Evolutionary conservation across 768 basidiomycete species (phyloP), one percentile per base, ranked within the genome.

Genomic region (Chlorophyllum brunneum): DNA sequence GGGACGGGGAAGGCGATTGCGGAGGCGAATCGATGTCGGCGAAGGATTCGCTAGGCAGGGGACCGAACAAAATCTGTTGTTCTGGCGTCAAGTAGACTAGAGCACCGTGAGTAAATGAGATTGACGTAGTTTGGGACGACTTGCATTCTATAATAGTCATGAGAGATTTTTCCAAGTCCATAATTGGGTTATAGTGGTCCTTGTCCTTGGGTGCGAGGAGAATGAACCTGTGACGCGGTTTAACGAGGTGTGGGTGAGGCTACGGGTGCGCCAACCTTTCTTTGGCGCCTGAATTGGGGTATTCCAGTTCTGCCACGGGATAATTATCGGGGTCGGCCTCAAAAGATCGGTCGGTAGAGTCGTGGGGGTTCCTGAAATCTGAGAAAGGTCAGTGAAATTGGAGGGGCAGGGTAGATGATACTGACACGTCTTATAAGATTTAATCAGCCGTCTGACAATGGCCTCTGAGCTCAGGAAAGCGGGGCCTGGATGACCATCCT

Each of bases 171-270:
- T 89, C 86, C 29, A 93, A 71, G 61, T 87, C 87, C 74, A 85
- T 78, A 51, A 93, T 85, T 11, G 91, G 91, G 63, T 88, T 86
- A 67, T 92, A 93, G 58, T 92, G 88, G 59, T 93, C 89, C 58
- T 82, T 82, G 72, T 93, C 90, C 61, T 83, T 88, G 26, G 91
- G 91, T 38, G 77, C 82, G 47, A 92, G 77, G 54, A 92, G 75
- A 56, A 88, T 77, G 70, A 83, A 92, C 64, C 88, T 91, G 51
- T 10, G 55, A 47, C 22, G 22, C 18, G 46, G 30, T 56, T 29
- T 34, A 43, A 46, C 40, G 13, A 30, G 33, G 27, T 13, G 26
- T n/a, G 16, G 18, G 29, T 18, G 43, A 18, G 43, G 27, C 27
- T 43, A 51, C 23, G 36, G 30, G 33, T 15, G 40, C 30, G 65